Conservation (phyloP, 2,329 filamentous ascomycete species). For the Fonsecaea monophora region DNA sequence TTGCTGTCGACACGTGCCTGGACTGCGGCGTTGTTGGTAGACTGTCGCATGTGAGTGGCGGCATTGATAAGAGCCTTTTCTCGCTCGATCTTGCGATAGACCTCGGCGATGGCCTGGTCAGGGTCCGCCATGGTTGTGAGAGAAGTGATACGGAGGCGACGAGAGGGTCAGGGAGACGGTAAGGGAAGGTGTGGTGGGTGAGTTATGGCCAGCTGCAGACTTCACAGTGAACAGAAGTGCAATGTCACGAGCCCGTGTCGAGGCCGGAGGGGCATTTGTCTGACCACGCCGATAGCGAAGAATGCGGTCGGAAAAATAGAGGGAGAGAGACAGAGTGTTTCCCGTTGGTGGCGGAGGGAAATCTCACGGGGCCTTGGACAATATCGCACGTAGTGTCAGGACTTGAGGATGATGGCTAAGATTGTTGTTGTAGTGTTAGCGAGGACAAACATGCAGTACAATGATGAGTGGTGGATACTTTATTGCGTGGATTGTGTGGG, state of each 20-base stretch:
- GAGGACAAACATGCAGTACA: conserved; percentile 21
- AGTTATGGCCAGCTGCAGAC: conserved; percentile 13
- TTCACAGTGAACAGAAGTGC: conserved; percentile 23
- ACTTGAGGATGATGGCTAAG: conserved; percentile 20
- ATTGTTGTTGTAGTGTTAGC: conserved; percentile 22
- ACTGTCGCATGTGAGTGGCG: conserved; percentile 92
- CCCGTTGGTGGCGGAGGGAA: neutral
- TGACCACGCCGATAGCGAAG: conserved; percentile 22
- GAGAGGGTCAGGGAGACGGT: conserved; percentile 1
- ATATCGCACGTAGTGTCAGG: conserved; percentile 20
- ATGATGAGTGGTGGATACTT: conserved; percentile 11
- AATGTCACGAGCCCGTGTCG: conserved; percentile 31
- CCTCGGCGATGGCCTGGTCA: conserved; percentile 73
- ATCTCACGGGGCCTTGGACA: conserved; percentile 11
- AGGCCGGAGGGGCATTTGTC: conserved; percentile 31
- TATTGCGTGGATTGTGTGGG: conserved; percentile 9
- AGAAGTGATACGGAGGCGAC: neutral
- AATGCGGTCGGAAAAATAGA: conserved; percentile 22
- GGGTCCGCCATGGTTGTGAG: conserved; percentile 62
- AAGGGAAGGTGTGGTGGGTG: conserved; percentile 2
- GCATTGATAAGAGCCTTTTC: conserved; percentile 95
- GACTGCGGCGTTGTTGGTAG: conserved; percentile 91
- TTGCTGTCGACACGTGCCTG: conserved; percentile 89
- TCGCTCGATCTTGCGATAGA: conserved; percentile 96
- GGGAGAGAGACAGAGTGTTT: neutral